A percentile compares a stretch with the other conserved stretches of the same genome.
Conservation (phyloP, 163 green algal species). For the Prototheca stagnorum region DNA sequence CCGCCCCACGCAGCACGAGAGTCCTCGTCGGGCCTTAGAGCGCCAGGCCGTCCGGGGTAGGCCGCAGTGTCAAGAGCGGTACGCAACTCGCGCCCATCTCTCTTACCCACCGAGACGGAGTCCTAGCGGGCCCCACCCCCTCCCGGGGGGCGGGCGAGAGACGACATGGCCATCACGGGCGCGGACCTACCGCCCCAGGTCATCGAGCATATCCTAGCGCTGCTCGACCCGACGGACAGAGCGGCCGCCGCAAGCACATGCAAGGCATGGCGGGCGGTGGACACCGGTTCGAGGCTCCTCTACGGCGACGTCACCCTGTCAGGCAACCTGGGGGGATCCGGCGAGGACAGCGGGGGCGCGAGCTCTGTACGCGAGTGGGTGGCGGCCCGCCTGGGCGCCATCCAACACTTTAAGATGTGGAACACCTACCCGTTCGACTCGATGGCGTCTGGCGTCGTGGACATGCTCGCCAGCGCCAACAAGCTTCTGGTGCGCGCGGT, state of each 20-base stretch:
- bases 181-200: background rate
- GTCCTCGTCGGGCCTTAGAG: no score
- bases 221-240: background rate
- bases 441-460: conserved; percentile 8
- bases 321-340: background rate
- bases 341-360: background rate
- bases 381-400: conserved; percentile 6
- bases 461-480: conserved; percentile 9
- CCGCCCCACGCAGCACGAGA: no score
- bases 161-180: background rate
- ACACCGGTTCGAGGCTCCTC: background rate
- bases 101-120: no score
- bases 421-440: conserved; percentile 11
- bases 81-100: no score
- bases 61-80: no score
- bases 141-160: no score
- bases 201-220: background rate
- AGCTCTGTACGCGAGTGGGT: conserved; percentile 7
- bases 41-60: no score
- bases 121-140: no score
- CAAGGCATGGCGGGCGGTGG: background rate
- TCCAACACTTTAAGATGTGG: conserved; percentile 13
- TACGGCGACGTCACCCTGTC: background rate
- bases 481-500: conserved; percentile 4
- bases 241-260: background rate